Base-by-base conservation (phyloP, 352 stramenopile genomes). In the Aphanomyces stellatus region DNA sequence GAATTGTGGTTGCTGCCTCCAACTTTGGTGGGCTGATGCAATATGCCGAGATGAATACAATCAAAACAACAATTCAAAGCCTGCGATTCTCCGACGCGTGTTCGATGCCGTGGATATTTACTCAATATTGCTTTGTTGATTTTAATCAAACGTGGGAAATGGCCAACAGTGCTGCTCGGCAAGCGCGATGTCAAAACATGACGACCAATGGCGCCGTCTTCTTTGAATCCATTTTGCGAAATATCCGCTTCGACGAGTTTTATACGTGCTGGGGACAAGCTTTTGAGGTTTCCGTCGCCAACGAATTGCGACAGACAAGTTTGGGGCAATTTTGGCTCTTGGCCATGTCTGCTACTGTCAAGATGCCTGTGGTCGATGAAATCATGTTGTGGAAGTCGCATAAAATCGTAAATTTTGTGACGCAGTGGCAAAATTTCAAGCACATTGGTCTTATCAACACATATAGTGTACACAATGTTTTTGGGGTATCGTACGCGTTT, bases 121-220 rank as follows among this genome's bases (percentile, higher is more conserved):
- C 51, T 15, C 51, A 59, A 40, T 35, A 59, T 25, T 59, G 51
- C 31, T 59, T n/a, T n/a, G 27, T 59, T 22, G 51, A 59, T 13
- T 40, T 59, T 27, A 25, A 59, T 59, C 51, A 25, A 3, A 15
- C 17, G 7, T 59, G 51, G 51, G 51, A 59, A 31, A 24, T 59
- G 5, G 51, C 51, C 25, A 24, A 59, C 28, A 41, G 22, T 8
- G 22, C 34, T 19, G 4, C 2, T 2, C 51, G 51, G 22, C 51
- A 59, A 24, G 27, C 27, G 25, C 6, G 51, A 22, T 59, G 51
- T 40, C 22, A 17, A 13, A 30, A 19, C 6, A 13, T 35, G 11
- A 25, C 40, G 11, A 11, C 11, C 11, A 30, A 64, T 46, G 37
- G 37, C 13, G 37, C 37, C 13, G 56, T 64, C 19, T 64, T 49